phyloP scores from a whole-genome alignment of 2,329 filamentous ascomycete genomes.

The Hymenoscyphus occultus region DNA sequence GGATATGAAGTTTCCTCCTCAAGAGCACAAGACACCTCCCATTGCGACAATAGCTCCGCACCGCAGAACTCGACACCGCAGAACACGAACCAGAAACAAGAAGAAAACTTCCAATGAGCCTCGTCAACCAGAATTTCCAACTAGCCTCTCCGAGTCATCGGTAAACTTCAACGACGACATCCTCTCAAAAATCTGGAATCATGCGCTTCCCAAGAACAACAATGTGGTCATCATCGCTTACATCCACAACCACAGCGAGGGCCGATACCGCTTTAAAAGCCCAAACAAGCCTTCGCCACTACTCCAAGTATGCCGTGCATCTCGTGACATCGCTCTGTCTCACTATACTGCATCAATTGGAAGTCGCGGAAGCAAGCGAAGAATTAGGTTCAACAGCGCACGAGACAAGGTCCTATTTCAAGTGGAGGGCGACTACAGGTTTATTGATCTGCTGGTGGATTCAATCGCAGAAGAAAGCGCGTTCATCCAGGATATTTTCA shows the following conservation, averaged over 20 bases:
- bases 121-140: background rate
- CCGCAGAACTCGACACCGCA: background rate
- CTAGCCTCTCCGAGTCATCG: background rate
- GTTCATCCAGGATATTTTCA: too few relatives aligned
- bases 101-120: background rate
- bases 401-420: background rate
- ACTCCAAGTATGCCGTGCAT: background rate
- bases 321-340: background rate
- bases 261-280: background rate
- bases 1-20: background rate
- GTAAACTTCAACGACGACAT: background rate
- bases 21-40: too few relatives aligned
- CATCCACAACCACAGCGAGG: background rate
- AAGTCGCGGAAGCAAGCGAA: background rate
- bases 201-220: background rate
- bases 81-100: background rate
- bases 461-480: background rate
- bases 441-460: background rate
- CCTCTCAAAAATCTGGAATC: background rate
- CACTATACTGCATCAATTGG: background rate
- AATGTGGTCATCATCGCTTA: background rate
- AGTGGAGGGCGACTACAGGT: background rate
- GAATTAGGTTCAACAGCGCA: background rate
- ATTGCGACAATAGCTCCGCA: background rate
- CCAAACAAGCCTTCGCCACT: background rate